phyloP scores from a whole-genome alignment of 1,139 yeast genomes.

The Kodamaea arcana region DNA sequence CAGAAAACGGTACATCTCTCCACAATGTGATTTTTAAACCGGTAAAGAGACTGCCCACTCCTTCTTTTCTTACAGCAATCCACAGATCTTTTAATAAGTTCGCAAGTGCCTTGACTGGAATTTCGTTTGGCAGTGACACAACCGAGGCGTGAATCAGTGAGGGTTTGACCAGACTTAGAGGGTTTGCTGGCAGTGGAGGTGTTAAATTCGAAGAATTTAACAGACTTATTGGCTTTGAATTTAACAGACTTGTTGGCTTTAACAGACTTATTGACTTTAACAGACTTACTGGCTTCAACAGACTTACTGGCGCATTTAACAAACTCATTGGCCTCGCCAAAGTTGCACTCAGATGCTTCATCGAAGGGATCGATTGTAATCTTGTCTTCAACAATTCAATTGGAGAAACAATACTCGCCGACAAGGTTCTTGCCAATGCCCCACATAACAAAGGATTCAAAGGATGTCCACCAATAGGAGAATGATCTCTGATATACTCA shows the following conservation, averaged over 20 bases:
- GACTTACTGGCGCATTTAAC: too few relatives aligned
- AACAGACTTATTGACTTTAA: too few relatives aligned
- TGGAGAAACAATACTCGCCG: conserved; percentile 87
- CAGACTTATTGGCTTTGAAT: too few relatives aligned
- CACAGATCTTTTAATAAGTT: conserved; percentile 55
- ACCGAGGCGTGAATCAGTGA: too few relatives aligned
- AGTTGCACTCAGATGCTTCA: conserved; percentile 9
- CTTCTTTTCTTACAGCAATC: conserved; percentile 52
- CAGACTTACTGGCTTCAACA: too few relatives aligned
- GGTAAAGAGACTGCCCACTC: conserved; percentile 64
- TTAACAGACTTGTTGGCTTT: too few relatives aligned
- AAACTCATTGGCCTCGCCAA: too few relatives aligned
- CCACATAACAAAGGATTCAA: conserved; percentile 86
- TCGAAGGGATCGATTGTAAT: conserved; percentile 73
- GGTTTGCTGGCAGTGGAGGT: too few relatives aligned
- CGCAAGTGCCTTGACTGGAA: conserved; percentile 32
- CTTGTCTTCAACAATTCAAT: conserved; percentile 83
- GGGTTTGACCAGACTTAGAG: too few relatives aligned
- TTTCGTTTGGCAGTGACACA: too few relatives aligned
- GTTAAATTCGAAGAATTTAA: too few relatives aligned
- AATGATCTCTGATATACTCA: conserved; percentile 74
- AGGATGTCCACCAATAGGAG: conserved; percentile 50
- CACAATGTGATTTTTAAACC: conserved; percentile 86
- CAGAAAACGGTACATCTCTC: conserved; percentile 97
- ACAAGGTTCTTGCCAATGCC: conserved; percentile 71